phyloP scores from a whole-genome alignment of 768 basidiomycete genomes.

The Rossbeevera mucosa region DNA sequence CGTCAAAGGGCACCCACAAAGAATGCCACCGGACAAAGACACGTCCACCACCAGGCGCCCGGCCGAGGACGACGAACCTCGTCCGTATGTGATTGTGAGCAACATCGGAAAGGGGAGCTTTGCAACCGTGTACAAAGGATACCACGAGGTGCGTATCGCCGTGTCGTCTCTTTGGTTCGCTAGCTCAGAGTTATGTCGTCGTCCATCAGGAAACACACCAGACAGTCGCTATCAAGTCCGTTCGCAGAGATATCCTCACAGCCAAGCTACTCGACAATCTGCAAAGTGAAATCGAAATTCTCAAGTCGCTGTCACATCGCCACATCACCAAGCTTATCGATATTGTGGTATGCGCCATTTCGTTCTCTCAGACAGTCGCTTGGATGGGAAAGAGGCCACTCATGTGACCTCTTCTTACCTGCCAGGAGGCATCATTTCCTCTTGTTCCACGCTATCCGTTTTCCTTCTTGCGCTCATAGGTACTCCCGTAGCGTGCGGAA shows the following conservation, averaged over 20 bases:
- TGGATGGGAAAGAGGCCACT: neutral
- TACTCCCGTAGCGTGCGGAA: slow-evolving; percentile 54
- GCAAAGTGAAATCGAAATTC: slow-evolving; percentile 96
- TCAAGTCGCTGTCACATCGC: slow-evolving; percentile 87
- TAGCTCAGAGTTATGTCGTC: neutral
- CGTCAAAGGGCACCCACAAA: slow-evolving; percentile 15
- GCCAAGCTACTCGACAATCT: slow-evolving; percentile 94
- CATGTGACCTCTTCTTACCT: neutral
- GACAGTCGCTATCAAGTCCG: slow-evolving; percentile 91
- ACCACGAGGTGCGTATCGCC: slow-evolving; percentile 66
- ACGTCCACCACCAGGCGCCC: slow-evolving; percentile 23
- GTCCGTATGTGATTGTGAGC: slow-evolving; percentile 70
- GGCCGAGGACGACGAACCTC: slow-evolving; percentile 64
- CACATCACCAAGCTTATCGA: slow-evolving; percentile 93
- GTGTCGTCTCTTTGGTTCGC: neutral
- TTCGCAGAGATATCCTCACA: slow-evolving; percentile 81
- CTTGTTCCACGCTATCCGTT: neutral
- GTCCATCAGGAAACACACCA: slow-evolving; percentile 61
- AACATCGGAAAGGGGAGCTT: slow-evolving; percentile 91
- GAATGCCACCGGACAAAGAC: slow-evolving; percentile 31
- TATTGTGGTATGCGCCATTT: slow-evolving; percentile 64
- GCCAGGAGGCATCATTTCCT: neutral
- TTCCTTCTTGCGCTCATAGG: slow-evolving; percentile 8
- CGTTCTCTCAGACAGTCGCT: slow-evolving; percentile 2
- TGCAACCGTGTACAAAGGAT: slow-evolving; percentile 93